Evolutionary conservation across 805 yeast genomes (phyloP).

Genomic region (Teunomyces panamensis): DNA sequence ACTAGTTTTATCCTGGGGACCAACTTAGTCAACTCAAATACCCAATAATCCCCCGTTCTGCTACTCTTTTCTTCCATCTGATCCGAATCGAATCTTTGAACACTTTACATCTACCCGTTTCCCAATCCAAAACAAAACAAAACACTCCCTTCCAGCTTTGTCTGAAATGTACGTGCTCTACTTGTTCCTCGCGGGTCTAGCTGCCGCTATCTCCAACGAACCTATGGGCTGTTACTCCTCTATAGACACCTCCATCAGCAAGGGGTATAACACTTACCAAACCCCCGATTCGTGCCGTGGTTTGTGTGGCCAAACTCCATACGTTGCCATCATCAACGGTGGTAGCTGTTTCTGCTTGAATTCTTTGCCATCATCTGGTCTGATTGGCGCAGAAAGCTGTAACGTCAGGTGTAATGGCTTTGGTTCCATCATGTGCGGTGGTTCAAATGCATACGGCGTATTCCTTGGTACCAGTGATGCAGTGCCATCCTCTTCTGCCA

Average conservation of each 20-base stretch:
- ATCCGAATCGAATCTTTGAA: neutral
- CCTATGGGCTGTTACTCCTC: slow-evolving; percentile 1
- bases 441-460: slow-evolving; percentile 29
- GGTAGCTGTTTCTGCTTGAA: slow-evolving; percentile 38
- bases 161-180: slow-evolving; percentile 25
- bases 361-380: slow-evolving; percentile 24
- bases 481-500: slow-evolving; percentile 3
- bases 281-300: slow-evolving; percentile 27
- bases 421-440: slow-evolving; percentile 37
- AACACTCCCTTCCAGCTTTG: slow-evolving; percentile 13
- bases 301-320: slow-evolving; percentile 31
- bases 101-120: neutral
- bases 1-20: no score
- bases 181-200: slow-evolving; percentile 8
- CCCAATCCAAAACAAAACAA: slow-evolving; percentile 13
- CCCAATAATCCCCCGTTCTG: no score
- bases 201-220: neutral
- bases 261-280: slow-evolving; percentile 26
- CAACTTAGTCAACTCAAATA: no score
- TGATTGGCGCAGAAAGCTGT: slow-evolving; percentile 20
- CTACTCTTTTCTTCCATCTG: neutral
- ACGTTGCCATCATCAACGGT: slow-evolving; percentile 37
- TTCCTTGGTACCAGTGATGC: slow-evolving; percentile 23
- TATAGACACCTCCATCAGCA: neutral
- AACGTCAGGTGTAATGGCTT: slow-evolving; percentile 33